Evolutionary conservation across 2,329 filamentous ascomycete species (phyloP).

Genomic region (Penicillium sp.): DNA sequence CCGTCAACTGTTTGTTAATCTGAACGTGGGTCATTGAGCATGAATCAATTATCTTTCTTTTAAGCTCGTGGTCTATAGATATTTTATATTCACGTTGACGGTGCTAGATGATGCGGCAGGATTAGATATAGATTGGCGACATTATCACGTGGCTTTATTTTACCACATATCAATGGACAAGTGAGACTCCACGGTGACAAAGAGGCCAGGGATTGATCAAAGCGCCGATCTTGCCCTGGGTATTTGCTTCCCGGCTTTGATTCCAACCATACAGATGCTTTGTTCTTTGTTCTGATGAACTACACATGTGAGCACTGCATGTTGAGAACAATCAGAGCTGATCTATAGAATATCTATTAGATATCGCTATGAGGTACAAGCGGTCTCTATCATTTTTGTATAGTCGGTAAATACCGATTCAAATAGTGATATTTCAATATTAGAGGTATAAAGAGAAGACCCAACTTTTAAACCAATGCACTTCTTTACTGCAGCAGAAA

Average conservation of each 20-base stretch:
- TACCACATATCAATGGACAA: too few relatives aligned
- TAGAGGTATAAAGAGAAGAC: too few relatives aligned
- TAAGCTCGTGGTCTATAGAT: background rate
- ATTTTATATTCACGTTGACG: background rate
- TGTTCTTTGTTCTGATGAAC: background rate
- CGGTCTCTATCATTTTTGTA: too few relatives aligned
- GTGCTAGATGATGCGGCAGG: background rate
- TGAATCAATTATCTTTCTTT: background rate
- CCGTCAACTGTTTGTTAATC: background rate
- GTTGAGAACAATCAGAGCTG: too few relatives aligned
- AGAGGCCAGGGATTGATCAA: background rate
- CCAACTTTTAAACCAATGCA: too few relatives aligned
- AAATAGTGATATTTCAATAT: too few relatives aligned
- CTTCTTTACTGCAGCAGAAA: too few relatives aligned
- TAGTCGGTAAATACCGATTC: too few relatives aligned
- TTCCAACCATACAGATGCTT: too few relatives aligned
- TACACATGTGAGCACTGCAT: too few relatives aligned
- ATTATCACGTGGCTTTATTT: background rate
- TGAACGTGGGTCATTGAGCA: background rate
- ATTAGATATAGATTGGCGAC: background rate
- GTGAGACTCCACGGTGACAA: background rate
- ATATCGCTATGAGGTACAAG: too few relatives aligned
- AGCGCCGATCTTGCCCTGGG: background rate
- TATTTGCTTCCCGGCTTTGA: background rate
- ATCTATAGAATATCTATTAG: background rate